Conservation (phyloP, 441 rosid genomes). For the Bocquillonia castaneifolia region DNA sequence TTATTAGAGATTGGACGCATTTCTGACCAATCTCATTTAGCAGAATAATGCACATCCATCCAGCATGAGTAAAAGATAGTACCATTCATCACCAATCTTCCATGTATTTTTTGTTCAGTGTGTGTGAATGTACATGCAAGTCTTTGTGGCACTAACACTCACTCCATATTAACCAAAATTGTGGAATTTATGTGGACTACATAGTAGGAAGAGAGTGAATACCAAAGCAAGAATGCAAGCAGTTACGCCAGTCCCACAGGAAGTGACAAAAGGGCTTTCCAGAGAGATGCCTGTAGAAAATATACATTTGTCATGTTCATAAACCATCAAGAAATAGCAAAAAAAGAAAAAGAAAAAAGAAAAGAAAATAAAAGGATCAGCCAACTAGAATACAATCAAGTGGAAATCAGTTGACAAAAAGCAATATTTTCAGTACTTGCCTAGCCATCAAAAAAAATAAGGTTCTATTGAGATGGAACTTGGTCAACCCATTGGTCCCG, state of each 20-base stretch:
- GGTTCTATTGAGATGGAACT: no score
- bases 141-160: background rate
- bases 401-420: background rate
- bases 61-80: background rate
- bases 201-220: constrained; percentile 16
- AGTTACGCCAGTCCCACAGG: constrained; percentile 94
- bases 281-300: constrained; percentile 63
- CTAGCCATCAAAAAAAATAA: no score
- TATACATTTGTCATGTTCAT: background rate
- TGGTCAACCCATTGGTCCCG: background rate
- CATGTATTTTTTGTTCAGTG: background rate
- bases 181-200: background rate
- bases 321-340: background rate
- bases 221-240: constrained; percentile 90
- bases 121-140: background rate
- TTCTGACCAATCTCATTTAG: background rate
- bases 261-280: constrained; percentile 61
- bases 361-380: background rate
- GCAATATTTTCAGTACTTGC: no score
- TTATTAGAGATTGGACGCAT: background rate
- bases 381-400: background rate
- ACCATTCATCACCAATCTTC: background rate
- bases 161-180: background rate
- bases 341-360: no score
- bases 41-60: no score